Base-by-base conservation (phyloP, 2,329 filamentous ascomycete genomes). In the Phaeosphaeria sp. region DNA sequence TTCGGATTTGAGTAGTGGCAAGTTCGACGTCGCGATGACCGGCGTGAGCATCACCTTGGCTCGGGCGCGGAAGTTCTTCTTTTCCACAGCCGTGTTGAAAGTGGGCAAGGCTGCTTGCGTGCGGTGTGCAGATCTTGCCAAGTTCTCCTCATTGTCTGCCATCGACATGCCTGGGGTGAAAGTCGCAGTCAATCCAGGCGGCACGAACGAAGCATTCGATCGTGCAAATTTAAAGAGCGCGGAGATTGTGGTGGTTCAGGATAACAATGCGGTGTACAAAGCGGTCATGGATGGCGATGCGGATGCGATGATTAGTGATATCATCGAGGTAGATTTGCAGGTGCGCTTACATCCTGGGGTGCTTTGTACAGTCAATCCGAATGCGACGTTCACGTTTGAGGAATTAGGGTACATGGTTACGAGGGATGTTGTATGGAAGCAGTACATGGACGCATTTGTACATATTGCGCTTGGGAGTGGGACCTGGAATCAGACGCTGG, bases 161-260 rank as follows among this genome's bases (percentile, higher is more conserved):
- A 63, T 63, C n/a, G 60, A 63, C 22, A 46, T 23, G 17, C 53
- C 58, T 0, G 60, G 58, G 18, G 58, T 63, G 15, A 57, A 47
- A 21, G 60, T 63, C 4, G 58, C 51, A 10, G 58, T 63, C 4
- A 63, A 63, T 2, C 58, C 60, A 0, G 58, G 60, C 0, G 60
- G 60, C 4, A 63, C 60, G 1, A 63, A 63, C 5, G 58, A 63
- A 15, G 60, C 60, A 0, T 63, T 63, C 54, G 60, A 61, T 11
- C 60, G 58, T 0, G 58, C 58, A 15, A 63, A 63, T 7, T 13
- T 63, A 36, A 59, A 55, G 18, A 41, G 46, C 0, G 60, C 60
- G 1, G 51, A 50, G 5, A 59, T 61, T 2, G 51, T 59, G 1
- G 9, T 63, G 36, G 60, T 59, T 15, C 58, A 50, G 17, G 60